phyloP scores from a whole-genome alignment of 768 basidiomycete species.

The Leccinum pellstonianum region DNA sequence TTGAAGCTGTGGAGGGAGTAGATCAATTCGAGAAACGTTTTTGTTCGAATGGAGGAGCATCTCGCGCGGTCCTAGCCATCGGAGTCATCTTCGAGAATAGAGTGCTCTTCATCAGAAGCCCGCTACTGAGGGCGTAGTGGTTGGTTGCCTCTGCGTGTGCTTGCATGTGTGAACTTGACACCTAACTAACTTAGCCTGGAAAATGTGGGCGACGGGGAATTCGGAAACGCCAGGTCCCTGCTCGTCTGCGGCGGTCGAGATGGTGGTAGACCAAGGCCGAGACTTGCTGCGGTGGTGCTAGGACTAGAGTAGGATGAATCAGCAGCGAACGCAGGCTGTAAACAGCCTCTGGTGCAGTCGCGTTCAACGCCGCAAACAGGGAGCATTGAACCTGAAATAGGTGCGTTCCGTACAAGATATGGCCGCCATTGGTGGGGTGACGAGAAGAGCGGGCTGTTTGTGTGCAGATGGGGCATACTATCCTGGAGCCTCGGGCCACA shows the following conservation, averaged over 20 bases:
- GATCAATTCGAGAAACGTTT: conserved; percentile 86
- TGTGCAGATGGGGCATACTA: neutral
- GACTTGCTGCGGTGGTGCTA: too few species aligned
- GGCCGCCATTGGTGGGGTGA: conserved; percentile 34
- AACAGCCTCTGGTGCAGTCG: conserved; percentile 59
- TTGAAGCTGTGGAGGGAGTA: conserved; percentile 96
- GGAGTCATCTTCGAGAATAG: conserved; percentile 83
- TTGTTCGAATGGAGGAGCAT: conserved; percentile 88
- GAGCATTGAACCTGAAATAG: conserved; percentile 47
- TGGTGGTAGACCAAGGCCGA: too few species aligned
- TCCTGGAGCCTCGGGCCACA: conserved; percentile 22
- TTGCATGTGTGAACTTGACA: conserved; percentile 43
- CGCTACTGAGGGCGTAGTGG: conserved; percentile 30
- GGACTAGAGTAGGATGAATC: too few species aligned
- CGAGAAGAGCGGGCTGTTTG: too few species aligned
- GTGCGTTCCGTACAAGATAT: conserved; percentile 59
- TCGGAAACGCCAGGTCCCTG: too few species aligned
- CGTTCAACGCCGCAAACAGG: conserved; percentile 65
- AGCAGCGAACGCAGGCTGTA: conserved; percentile 27
- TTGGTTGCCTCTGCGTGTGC: conserved; percentile 48
- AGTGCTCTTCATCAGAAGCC: conserved; percentile 74
- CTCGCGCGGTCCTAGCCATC: conserved; percentile 67
- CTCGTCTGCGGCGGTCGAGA: too few species aligned
- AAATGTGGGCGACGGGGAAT: conserved; percentile 61
- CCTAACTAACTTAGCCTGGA: conserved; percentile 35